A percentile compares a stretch with the other conserved stretches of the same genome.
Conservation (phyloP, 345 rosid genomes). For the Moricandia moricandioides region DNA sequence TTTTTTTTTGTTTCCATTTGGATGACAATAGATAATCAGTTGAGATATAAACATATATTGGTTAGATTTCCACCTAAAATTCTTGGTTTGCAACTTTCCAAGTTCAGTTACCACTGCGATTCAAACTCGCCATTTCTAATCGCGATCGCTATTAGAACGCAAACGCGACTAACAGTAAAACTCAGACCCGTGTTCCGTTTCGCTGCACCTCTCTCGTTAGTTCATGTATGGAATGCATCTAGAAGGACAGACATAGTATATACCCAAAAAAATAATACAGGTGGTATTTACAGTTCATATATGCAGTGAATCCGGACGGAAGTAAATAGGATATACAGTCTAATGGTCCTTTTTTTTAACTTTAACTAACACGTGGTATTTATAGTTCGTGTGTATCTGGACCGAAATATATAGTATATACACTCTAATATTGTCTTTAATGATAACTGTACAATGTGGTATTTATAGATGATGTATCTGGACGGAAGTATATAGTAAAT, state of each 20-base stretch:
- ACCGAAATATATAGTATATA: not conserved
- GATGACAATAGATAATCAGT: not conserved
- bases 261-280: not conserved
- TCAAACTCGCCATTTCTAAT: not conserved
- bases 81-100: not conserved
- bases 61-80: not conserved
- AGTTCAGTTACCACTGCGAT: not conserved
- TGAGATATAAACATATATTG: not conserved
- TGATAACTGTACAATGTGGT: no score
- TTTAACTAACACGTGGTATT: no score
- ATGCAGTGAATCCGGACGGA: not conserved
- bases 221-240: not conserved
- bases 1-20: no score
- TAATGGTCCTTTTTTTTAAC: no score
- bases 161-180: not conserved
- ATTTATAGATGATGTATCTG: no score
- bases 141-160: slow-evolving; percentile 19
- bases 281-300: not conserved
- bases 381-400: not conserved
- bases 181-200: not conserved
- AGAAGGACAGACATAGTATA: not conserved
- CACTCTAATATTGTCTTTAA: not conserved
- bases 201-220: not conserved
- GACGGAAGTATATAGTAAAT: no score
- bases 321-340: no score